Conservation (phyloP, 2,329 filamentous ascomycete genomes). For the Phialophora tarda region DNA sequence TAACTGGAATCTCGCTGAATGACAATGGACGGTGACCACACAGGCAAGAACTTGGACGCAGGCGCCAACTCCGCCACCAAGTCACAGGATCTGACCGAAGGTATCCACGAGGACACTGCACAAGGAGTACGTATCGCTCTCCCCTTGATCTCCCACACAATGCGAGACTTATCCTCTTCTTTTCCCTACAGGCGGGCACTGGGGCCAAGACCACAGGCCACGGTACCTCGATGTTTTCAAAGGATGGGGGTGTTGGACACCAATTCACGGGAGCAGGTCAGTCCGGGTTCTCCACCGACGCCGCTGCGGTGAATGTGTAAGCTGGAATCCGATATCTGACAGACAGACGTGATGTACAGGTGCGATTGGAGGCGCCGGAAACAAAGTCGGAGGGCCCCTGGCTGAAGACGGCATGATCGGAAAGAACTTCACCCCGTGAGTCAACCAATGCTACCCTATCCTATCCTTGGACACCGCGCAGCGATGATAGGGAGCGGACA, state of each 20-base stretch:
- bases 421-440: neutral
- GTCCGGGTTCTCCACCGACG: neutral
- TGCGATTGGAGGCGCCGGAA: neutral
- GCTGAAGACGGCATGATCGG: neutral
- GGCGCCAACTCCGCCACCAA: neutral
- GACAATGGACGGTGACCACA: neutral
- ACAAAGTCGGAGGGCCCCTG: neutral
- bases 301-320: neutral
- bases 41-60: neutral
- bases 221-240: neutral
- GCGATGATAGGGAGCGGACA: neutral
- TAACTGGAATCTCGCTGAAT: neutral
- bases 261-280: constrained; percentile 1
- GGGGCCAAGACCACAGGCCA: neutral
- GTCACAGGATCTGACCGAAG: neutral
- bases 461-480: neutral
- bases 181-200: neutral
- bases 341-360: neutral
- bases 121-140: neutral
- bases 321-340: neutral
- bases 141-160: neutral
- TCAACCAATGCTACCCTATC: neutral
- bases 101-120: neutral
- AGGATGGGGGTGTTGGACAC: neutral
- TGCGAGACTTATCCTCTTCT: neutral